Conservation (phyloP, 75 land plant species). For the Adiantum capillusveneris region DNA sequence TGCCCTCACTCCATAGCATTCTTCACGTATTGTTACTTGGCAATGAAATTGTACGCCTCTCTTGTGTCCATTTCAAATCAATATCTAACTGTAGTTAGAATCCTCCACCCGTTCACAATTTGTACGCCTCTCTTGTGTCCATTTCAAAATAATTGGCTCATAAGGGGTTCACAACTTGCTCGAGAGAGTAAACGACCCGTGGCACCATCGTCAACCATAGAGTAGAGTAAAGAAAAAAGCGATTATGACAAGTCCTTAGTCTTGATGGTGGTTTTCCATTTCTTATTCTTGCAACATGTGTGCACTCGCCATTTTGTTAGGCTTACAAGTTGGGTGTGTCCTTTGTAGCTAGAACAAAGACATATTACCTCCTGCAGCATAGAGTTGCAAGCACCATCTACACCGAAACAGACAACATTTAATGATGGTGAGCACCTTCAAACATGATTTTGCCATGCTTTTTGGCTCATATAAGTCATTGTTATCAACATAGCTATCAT, state of each 20-base stretch:
- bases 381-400: slow-evolving; percentile 72
- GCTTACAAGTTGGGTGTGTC: slow-evolving; percentile 1
- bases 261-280: slow-evolving; percentile 76
- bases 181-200: background rate
- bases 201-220: background rate
- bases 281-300: slow-evolving; percentile 71
- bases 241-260: slow-evolving; percentile 34
- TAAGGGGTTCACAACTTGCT: slow-evolving; percentile 17
- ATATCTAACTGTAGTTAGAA: slow-evolving; percentile 91
- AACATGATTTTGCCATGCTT: background rate
- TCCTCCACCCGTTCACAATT: slow-evolving; percentile 95
- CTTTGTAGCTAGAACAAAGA: background rate
- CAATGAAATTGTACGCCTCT: no score
- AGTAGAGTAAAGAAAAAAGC: slow-evolving; percentile 46
- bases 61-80: slow-evolving; percentile 87
- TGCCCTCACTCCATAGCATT: slow-evolving; percentile 88
- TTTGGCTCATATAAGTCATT: background rate
- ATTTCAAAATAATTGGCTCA: slow-evolving; percentile 60
- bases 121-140: slow-evolving; percentile 96
- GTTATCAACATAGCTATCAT: background rate
- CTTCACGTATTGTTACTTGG: slow-evolving; percentile 97
- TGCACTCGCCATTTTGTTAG: slow-evolving; percentile 76
- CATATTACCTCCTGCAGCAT: slow-evolving; percentile 47
- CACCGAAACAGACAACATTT: slow-evolving; percentile 57
- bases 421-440: slow-evolving; percentile 35